Evolutionary conservation across 345 rosid species (phyloP).

Genomic region (Noccaea bulbosa): DNA sequence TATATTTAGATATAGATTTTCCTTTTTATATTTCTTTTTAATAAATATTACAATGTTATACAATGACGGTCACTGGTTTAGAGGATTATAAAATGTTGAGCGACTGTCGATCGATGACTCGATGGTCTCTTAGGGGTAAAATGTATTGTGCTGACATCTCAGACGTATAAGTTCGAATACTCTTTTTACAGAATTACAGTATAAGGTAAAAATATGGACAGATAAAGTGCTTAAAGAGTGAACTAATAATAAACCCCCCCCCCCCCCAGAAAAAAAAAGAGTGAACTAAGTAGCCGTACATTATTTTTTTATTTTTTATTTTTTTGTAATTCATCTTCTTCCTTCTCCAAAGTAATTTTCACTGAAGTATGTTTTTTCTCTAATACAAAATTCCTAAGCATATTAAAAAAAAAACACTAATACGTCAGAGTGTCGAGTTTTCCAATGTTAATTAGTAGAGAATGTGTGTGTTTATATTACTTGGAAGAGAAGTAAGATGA

Average conservation of each 20-base stretch:
- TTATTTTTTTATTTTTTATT: not conserved
- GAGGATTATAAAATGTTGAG: too few species aligned
- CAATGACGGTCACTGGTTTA: too few species aligned
- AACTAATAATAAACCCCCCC: too few species aligned
- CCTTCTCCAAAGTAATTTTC: too few species aligned
- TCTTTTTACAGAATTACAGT: not conserved
- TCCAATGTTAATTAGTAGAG: slow-evolving; percentile 34
- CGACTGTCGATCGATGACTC: too few species aligned
- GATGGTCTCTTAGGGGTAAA: not conserved
- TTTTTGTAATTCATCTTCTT: too few species aligned
- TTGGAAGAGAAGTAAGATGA: slow-evolving; percentile 40
- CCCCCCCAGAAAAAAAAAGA: too few species aligned
- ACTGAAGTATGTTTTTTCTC: not conserved
- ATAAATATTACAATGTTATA: too few species aligned
- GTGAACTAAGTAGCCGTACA: not conserved
- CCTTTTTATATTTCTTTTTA: too few species aligned
- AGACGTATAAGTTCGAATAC: not conserved
- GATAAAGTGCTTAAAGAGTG: not conserved
- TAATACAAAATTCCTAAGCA: not conserved
- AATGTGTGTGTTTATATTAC: slow-evolving; percentile 34
- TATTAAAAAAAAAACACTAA: not conserved
- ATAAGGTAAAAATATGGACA: not conserved
- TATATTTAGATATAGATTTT: too few species aligned
- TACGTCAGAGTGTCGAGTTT: slow-evolving; percentile 24
- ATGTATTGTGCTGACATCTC: not conserved